Percentiles rank a stretch among this genome's conserved stretches.
These are phyloP conservation scores for Claviceps maximensis DNA, from an alignment of 2,329 filamentous ascomycete species.

Conservation along the genomic window DNA sequence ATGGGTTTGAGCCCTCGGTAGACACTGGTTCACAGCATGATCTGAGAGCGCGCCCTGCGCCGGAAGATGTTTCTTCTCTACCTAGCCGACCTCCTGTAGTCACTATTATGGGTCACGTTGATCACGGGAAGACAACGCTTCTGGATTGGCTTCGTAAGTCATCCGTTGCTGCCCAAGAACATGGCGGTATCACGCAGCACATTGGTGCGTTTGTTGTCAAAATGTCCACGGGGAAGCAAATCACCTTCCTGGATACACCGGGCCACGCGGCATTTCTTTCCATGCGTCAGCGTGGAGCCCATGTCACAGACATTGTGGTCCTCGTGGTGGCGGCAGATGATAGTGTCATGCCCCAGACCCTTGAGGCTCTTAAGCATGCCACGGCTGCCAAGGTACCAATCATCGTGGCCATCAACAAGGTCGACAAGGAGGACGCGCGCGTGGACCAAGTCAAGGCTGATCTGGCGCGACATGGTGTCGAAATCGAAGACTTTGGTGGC, in stretches of 20 bases:
- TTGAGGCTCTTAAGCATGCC: constrained; percentile 93
- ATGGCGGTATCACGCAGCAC: constrained; percentile 95
- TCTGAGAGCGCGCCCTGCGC: constrained; percentile 53
- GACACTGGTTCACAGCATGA: constrained; percentile 55
- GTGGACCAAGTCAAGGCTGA: constrained; percentile 80
- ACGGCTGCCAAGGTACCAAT: constrained; percentile 79
- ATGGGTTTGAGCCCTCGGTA: constrained; percentile 76
- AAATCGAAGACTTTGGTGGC: constrained; percentile 89
- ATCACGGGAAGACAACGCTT: constrained; percentile 95
- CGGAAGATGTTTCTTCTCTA: constrained; percentile 53
- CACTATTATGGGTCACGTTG: constrained; percentile 98
- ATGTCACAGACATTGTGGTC: constrained; percentile 93
- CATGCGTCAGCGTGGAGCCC: constrained; percentile 91
- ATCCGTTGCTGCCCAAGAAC: constrained; percentile 79
- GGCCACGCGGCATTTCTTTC: constrained; percentile 91
- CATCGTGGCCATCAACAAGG: constrained; percentile 95
- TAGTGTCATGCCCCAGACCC: constrained; percentile 90
- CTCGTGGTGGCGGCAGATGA: constrained; percentile 94
- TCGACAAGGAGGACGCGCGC: constrained; percentile 76
- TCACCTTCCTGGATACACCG: constrained; percentile 94
- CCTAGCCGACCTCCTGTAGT: constrained; percentile 80
- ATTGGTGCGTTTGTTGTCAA: constrained; percentile 93
- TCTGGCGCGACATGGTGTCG: constrained; percentile 67
- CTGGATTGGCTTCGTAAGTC: constrained; percentile 88
- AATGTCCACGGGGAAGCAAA: constrained; percentile 73